Base-by-base conservation (phyloP, 164 flowering plant genomes). In the Tetrastigma voinierianum region DNA sequence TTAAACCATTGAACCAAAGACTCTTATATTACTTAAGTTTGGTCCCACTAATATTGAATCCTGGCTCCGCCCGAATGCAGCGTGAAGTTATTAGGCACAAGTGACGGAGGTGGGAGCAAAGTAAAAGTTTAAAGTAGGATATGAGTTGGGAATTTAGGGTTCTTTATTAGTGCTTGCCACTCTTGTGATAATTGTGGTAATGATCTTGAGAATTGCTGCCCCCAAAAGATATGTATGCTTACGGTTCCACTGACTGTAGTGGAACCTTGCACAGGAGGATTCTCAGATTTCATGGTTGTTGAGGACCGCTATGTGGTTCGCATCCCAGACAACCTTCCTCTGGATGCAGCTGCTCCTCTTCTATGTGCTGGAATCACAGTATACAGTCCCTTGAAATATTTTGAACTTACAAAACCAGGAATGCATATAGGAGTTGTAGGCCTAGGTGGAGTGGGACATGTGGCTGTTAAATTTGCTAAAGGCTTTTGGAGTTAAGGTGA, bases 61-160 rank as follows among this genome's bases (percentile, higher is more conserved):
- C n/a, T n/a, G n/a, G n/a, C n/a, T n/a, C n/a, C 62, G 52, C 62
- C 73, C n/a, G n/a, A n/a, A n/a, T n/a, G n/a, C n/a, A 78, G 59
- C 78, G 67, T 48, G 81, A 78, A 44, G 64, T 74, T 55, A 70
- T 74, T 74, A 0, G 77, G 74, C 0, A 61, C 43, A 52, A 52
- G 77, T 72, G 48, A 73, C 72, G 32, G 74, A 75, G 18, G 69
- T 69, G 1, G 82, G 21, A 59, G 57, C 57, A 70, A 72, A 21
- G 79, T 78, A 54, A 10, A 75, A 72, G 10, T 56, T 69, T 47
- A 75, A 72, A 44, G 62, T 69, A 2, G 78, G 81, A 19, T 78
- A 78, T 43, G 72, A 45, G 79, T 78, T 5, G 82, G 82, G 0
- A 77, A n/a, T n/a, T n/a, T 78, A 1, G 79, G 82, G 1, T 71